A percentile compares a stretch with the other conserved stretches of the same genome.
These are phyloP conservation scores for Auriscalpium orientale DNA, from an alignment of 768 basidiomycete genomes.

Conservation along the genomic window DNA sequence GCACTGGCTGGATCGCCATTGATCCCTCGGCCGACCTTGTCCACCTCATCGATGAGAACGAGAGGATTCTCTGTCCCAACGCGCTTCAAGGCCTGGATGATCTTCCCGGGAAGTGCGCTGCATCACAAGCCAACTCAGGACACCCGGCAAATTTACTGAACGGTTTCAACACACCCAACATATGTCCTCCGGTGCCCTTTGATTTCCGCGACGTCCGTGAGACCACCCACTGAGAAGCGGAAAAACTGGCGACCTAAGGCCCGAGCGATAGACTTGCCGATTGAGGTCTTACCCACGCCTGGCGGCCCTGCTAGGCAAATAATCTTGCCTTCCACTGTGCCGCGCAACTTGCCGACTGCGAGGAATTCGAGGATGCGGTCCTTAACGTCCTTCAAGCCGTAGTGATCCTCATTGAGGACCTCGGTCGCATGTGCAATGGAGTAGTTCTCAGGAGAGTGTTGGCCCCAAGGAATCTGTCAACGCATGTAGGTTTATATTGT, in stretches of 20 bases:
- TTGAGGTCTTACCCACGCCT: slow-evolving; percentile 95
- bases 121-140: neutral
- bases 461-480: slow-evolving; percentile 90
- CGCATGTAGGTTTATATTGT: neutral
- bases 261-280: slow-evolving; percentile 90
- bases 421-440: slow-evolving; percentile 73
- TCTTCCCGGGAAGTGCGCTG: slow-evolving; percentile 88
- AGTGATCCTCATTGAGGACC: slow-evolving; percentile 93
- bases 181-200: slow-evolving; percentile 98
- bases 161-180: slow-evolving; percentile 54
- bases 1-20: slow-evolving; percentile 93
- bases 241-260: slow-evolving; percentile 91
- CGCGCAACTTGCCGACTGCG: slow-evolving; percentile 89
- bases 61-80: slow-evolving; percentile 92
- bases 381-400: slow-evolving; percentile 88
- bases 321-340: slow-evolving; percentile 95
- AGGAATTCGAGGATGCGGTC: slow-evolving; percentile 93
- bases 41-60: slow-evolving; percentile 91
- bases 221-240: slow-evolving; percentile 92
- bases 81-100: slow-evolving; percentile 88
- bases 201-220: slow-evolving; percentile 98
- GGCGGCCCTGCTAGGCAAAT: slow-evolving; percentile 95
- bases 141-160: neutral
- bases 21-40: slow-evolving; percentile 87
- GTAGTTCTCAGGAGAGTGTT: slow-evolving; percentile 89